Conservation (phyloP, 2,329 filamentous ascomycete genomes). For the Aspergillus neotritici region DNA sequence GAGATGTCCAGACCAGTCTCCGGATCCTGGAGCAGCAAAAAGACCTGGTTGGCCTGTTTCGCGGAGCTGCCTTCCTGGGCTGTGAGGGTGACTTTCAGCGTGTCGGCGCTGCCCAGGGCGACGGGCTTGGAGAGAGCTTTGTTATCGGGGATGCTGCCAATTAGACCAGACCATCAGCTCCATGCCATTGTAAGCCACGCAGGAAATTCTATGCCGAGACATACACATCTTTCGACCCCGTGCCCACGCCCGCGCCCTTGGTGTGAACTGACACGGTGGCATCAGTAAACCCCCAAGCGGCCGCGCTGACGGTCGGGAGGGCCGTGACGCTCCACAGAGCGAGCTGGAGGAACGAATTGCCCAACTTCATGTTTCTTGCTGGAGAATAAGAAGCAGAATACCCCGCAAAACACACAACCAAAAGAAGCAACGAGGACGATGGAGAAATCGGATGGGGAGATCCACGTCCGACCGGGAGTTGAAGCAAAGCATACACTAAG, state of each 20-base stretch:
- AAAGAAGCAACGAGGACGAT: constrained; percentile 4
- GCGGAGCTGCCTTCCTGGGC: constrained; percentile 70
- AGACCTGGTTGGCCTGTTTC: constrained; percentile 89
- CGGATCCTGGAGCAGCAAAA: constrained; percentile 73
- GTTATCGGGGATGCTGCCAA: constrained; percentile 53
- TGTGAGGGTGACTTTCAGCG: constrained; percentile 76
- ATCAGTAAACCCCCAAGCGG: constrained; percentile 59
- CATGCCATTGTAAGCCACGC: neutral
- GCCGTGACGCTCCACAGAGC: constrained; percentile 33
- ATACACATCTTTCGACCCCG: constrained; percentile 53
- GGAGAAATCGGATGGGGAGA: constrained; percentile 17
- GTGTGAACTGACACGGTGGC: constrained; percentile 55
- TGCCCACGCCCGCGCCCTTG: constrained; percentile 54
- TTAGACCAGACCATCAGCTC: constrained; percentile 4
- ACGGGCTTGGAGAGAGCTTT: constrained; percentile 60
- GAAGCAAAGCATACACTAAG: constrained; percentile 16
- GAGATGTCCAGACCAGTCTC: constrained; percentile 76
- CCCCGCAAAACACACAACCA: neutral
- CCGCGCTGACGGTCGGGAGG: constrained; percentile 41
- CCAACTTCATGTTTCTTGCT: constrained; percentile 33
- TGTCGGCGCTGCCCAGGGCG: constrained; percentile 61
- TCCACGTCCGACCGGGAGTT: constrained; percentile 17
- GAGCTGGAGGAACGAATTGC: constrained; percentile 30
- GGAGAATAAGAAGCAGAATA: constrained; percentile 4
- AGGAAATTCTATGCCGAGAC: constrained; percentile 8